phyloP scores from a whole-genome alignment of 495 filamentous ascomycete species.

The Penicillium herquei region DNA sequence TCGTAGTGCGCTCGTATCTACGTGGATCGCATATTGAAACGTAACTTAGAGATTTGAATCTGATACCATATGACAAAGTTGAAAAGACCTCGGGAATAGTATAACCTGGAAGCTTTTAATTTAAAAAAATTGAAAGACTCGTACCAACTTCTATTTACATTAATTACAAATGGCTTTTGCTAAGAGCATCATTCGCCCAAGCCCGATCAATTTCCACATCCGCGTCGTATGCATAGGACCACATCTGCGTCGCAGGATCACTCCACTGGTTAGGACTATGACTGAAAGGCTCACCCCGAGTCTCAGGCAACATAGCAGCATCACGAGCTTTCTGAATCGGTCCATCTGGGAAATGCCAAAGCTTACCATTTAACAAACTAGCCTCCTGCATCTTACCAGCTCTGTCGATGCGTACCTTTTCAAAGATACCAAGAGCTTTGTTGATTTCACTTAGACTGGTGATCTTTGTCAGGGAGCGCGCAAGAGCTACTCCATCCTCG shows the following conservation, averaged over 20 bases:
- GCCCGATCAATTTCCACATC: conserved; percentile 33
- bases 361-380: conserved; percentile 31
- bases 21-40: too few species aligned
- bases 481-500: conserved; percentile 37
- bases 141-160: too few species aligned
- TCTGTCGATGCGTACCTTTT: conserved; percentile 27
- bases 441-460: conserved; percentile 9
- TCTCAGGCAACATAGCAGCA: conserved; percentile 37
- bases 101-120: too few species aligned
- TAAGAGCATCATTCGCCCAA: conserved; percentile 7
- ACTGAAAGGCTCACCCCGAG: conserved; percentile 13
- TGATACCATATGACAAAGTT: too few species aligned
- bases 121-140: too few species aligned
- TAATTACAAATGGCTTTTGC: too few species aligned
- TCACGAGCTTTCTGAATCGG: conserved; percentile 41
- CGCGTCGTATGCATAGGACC: conserved; percentile 48
- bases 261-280: conserved; percentile 51
- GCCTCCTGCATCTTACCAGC: conserved; percentile 35
- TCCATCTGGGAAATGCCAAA: conserved; percentile 49
- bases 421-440: conserved; percentile 21
- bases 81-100: too few species aligned
- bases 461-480: conserved; percentile 22
- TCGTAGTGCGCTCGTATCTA: too few species aligned
- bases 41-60: too few species aligned
- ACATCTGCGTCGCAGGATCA: conserved; percentile 43